A percentile compares a stretch with the other conserved stretches of the same genome.
Evolutionary conservation across 768 basidiomycete species (phyloP).

Genomic region (Clavulina sp.): DNA sequence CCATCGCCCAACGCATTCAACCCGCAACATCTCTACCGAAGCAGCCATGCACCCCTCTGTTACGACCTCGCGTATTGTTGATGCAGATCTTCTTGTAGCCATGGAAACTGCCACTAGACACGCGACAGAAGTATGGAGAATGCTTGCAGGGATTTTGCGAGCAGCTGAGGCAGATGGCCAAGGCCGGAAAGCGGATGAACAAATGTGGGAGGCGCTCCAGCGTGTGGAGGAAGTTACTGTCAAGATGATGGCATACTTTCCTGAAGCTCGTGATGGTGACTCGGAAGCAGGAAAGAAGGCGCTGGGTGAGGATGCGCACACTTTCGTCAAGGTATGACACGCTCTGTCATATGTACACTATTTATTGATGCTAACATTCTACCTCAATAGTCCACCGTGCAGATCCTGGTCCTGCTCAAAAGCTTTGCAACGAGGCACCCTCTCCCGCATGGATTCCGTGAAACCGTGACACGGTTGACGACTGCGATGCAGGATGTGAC

Average conservation of each 20-base stretch:
- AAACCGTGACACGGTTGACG: constrained; percentile 56
- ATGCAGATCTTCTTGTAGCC: constrained; percentile 61
- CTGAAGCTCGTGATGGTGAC: constrained; percentile 39
- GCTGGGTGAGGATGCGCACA: constrained; percentile 58
- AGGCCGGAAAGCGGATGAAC: constrained; percentile 22
- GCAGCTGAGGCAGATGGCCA: constrained; percentile 22
- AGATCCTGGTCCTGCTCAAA: constrained; percentile 59
- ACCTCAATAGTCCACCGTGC: constrained; percentile 44
- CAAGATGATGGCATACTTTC: constrained; percentile 41
- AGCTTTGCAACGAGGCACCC: constrained; percentile 31
- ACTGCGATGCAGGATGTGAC: constrained; percentile 78
- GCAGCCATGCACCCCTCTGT: too few relatives aligned
- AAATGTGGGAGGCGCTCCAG: constrained; percentile 37
- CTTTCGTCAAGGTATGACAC: constrained; percentile 58
- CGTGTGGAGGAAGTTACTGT: constrained; percentile 48
- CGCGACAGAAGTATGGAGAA: constrained; percentile 67
- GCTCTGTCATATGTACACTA: neutral
- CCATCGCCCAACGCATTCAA: too few relatives aligned
- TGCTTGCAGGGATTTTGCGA: constrained; percentile 51
- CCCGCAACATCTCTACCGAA: too few relatives aligned
- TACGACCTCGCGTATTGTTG: constrained; percentile 25
- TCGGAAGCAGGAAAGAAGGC: constrained; percentile 36
- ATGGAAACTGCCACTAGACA: constrained; percentile 63
- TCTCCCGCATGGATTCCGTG: constrained; percentile 44
- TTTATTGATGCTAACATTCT: neutral